Evolutionary conservation across 495 filamentous ascomycete species (phyloP), one percentile per base, ranked within the genome.

Genomic region (Lasiosphaeria ovina): DNA sequence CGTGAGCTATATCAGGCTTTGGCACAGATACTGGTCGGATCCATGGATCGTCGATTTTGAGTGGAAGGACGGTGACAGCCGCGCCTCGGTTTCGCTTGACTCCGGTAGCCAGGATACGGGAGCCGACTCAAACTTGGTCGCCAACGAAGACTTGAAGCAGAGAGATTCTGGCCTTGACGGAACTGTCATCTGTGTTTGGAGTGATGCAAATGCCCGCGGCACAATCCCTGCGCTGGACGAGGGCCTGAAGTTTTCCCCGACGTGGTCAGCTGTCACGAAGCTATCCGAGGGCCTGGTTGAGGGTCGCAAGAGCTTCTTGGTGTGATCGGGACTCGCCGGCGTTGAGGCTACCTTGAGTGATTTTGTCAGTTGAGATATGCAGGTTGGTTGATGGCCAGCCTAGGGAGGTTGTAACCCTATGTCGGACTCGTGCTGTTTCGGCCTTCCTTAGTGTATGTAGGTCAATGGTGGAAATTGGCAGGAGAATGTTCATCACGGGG

Each of bases 151-250:
- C 36, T 60, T 72, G 35, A 60, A 62, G 68, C 51, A 10, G 54
- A 66, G 65, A 16, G 63, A 59, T 10, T 66, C 64, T 9, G 79
- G 78, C 7, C 69, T 93, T 52, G 82, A 84, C 60, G 93, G 92
- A 0, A 79, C 77, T 50, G 85, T 92, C 4, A 81, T 89, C 9
- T 98, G 93, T 77, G 72, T 90, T 14, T 98, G 94, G 94, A 90
- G 86, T 64, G 94, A 98, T 76, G 85, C 83, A 35, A 97, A 96
- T 63, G 77, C 74, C 10, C 68, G 71, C 9, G 88, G 86, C 3
- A 74, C 79, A 7, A 93, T 98, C 53, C 92, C 94, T 0, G 94
- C 94, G 12, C 80, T 94, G 36, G 90, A 94, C 64, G 94, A 98
- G 74, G 83, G 88, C 17, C 75, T 80, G 55, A 80, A 85, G 71